These are phyloP conservation scores for Macrolepiota dolichaula DNA, from an alignment of 768 basidiomycete genomes.

Conservation along the genomic window DNA sequence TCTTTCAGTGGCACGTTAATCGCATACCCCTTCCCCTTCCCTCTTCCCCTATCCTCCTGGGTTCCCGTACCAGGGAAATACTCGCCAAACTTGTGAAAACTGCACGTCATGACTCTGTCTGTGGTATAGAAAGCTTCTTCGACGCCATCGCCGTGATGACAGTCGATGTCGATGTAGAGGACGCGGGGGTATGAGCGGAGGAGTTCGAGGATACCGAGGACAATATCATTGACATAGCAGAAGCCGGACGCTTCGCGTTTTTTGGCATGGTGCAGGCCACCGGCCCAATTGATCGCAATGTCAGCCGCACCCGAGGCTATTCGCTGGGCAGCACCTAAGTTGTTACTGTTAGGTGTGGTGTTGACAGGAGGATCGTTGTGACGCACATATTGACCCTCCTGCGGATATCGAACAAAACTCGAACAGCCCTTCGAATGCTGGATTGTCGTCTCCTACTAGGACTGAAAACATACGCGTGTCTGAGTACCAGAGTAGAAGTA, in stretches of 20 bases:
- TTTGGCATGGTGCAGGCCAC: conserved; percentile 99
- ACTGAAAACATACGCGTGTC: conserved; percentile 35
- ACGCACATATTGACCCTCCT: conserved; percentile 86
- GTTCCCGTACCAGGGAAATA: conserved; percentile 89
- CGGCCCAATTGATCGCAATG: conserved; percentile 97
- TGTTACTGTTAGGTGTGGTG: conserved; percentile 3
- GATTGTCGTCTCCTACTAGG: conserved; percentile 88
- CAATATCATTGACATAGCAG: conserved; percentile 99
- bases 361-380: neutral
- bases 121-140: conserved; percentile 99
- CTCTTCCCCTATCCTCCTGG: conserved; percentile 81
- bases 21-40: conserved; percentile 82
- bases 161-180: conserved; percentile 96
- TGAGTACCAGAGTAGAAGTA: neutral
- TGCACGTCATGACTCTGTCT: conserved; percentile 95
- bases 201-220: conserved; percentile 90
- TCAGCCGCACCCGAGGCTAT: conserved; percentile 82
- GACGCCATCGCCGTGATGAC: conserved; percentile 97
- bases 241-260: conserved; percentile 97
- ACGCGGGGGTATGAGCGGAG: conserved; percentile 84
- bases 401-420: conserved; percentile 98
- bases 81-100: conserved; percentile 97
- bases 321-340: conserved; percentile 72
- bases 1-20: conserved; percentile 94
- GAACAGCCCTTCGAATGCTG: conserved; percentile 93